phyloP scores from a whole-genome alignment of 805 yeast species.

The Kodamaea nitidulidarum region DNA sequence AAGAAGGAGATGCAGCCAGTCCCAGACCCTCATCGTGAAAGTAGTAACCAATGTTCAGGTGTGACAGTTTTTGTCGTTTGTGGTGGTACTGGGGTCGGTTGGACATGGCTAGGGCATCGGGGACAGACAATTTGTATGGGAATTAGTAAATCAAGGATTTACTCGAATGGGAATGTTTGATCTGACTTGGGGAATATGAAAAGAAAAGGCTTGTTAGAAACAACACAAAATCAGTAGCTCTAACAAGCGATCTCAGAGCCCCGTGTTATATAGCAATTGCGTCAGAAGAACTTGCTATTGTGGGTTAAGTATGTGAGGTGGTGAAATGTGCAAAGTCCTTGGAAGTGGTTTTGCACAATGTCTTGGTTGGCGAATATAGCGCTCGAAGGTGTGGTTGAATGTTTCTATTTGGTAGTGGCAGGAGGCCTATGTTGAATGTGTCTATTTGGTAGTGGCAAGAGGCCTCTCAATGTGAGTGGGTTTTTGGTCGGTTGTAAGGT shows the following conservation, averaged over 20 bases:
- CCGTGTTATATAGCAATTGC: too few species aligned
- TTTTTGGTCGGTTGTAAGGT: neutral
- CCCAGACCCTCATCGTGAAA: conserved; percentile 11
- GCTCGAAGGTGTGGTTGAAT: too few species aligned
- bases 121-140: conserved; percentile 2
- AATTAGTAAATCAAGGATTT: conserved; percentile 4
- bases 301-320: too few species aligned
- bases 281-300: too few species aligned
- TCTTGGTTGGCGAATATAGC: too few species aligned
- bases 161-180: conserved; percentile 5
- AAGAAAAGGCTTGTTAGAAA: conserved; percentile 2
- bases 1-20: conserved; percentile 7
- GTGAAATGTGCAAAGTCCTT: neutral
- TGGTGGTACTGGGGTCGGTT: conserved; percentile 18
- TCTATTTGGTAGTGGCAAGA: neutral
- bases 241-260: neutral
- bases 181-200: conserved; percentile 3
- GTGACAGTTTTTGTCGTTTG: conserved; percentile 36
- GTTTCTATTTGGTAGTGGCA: too few species aligned
- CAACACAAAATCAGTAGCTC: neutral
- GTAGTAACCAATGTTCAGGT: conserved; percentile 29
- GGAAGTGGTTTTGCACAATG: too few species aligned
- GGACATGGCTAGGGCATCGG: conserved; percentile 12
- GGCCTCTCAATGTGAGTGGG: neutral
- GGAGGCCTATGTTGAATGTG: neutral